phyloP scores from a whole-genome alignment of 75 land plant species.

The Isoetes taiwanensis region DNA sequence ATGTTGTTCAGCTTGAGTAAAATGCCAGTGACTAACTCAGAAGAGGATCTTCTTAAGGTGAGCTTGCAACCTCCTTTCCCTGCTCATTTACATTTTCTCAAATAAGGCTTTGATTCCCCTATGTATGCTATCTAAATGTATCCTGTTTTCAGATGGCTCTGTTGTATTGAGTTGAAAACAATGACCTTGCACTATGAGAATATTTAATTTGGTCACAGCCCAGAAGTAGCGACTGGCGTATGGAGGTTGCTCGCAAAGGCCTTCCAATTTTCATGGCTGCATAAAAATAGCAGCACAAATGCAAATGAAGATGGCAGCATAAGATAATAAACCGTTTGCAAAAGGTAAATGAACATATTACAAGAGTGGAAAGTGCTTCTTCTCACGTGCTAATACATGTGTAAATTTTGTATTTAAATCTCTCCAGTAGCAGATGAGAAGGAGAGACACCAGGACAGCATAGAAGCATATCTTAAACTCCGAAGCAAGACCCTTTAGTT shows the following conservation, averaged over 20 bases:
- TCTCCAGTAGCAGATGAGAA: not conserved
- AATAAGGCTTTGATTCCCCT: not conserved
- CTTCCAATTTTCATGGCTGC: constrained; percentile 54
- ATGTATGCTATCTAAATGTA: not conserved
- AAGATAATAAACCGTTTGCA: not conserved
- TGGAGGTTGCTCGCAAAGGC: constrained; percentile 62
- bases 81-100: not conserved
- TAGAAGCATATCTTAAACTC: constrained; percentile 24
- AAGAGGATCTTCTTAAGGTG: constrained; percentile 35
- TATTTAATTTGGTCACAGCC: constrained; percentile 39
- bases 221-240: constrained; percentile 40
- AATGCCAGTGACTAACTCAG: constrained; percentile 38
- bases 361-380: not conserved
- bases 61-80: not conserved
- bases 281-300: constrained; percentile 29
- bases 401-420: not conserved
- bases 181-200: constrained; percentile 43
- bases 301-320: constrained; percentile 18
- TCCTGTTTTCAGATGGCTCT: constrained; percentile 26
- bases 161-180: constrained; percentile 58
- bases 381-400: too few relatives aligned
- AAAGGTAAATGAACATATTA: not conserved
- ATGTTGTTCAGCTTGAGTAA: constrained; percentile 44
- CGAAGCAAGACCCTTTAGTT: constrained; percentile 15
- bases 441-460: constrained; percentile 25